These are phyloP conservation scores for Daldinia eschscholtzii DNA, from an alignment of 2,329 filamentous ascomycete species.

Conservation along the genomic window DNA sequence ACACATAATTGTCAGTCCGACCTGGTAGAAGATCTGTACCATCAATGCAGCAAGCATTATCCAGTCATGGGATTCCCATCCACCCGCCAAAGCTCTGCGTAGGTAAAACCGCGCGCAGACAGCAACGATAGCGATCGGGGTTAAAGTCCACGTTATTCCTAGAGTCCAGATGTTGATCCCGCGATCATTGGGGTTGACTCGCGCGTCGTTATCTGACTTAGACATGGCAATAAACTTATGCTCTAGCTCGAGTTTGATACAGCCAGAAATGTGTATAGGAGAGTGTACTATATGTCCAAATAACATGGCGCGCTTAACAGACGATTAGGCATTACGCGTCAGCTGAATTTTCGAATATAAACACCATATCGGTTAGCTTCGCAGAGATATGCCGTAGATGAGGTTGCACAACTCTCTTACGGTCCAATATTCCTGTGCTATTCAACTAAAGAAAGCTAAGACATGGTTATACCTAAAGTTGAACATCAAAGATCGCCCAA, in stretches of 20 bases:
- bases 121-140: neutral
- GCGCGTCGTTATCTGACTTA: neutral
- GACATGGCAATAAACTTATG: neutral
- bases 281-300: neutral
- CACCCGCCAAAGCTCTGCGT: neutral
- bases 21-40: neutral
- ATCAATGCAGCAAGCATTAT: neutral
- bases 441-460: too few species aligned
- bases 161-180: neutral
- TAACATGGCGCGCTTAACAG: neutral
- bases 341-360: neutral
- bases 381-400: too few species aligned
- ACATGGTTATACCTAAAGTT: too few species aligned
- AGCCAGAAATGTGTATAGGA: neutral
- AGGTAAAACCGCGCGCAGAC: neutral
- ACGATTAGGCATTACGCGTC: neutral
- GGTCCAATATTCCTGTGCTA: too few species aligned
- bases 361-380: too few species aligned
- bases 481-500: too few species aligned
- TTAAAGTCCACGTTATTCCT: neutral
- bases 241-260: neutral
- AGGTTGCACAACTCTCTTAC: too few species aligned
- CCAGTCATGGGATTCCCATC: neutral
- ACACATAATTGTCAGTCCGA: neutral
- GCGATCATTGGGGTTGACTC: neutral